Conservation (phyloP, 805 yeast species). For the Pichia paraexigua region DNA sequence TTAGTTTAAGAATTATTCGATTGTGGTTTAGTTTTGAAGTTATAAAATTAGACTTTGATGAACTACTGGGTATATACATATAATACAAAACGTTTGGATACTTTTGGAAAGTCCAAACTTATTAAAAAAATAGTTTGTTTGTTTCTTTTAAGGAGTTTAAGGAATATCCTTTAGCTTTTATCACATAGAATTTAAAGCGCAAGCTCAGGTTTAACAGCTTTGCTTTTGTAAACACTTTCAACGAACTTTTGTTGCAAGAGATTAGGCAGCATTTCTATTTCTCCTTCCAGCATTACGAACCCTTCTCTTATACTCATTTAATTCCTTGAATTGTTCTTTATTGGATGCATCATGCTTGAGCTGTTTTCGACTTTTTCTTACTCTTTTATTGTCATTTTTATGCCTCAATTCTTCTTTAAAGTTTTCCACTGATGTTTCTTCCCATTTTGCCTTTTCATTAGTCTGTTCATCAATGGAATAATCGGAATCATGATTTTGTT, state of each 20-base stretch:
- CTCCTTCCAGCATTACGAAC: not conserved
- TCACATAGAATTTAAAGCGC: not conserved
- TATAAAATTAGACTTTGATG: too few relatives aligned
- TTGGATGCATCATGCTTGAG: not conserved
- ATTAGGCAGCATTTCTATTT: not conserved
- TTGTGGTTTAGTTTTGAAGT: too few relatives aligned
- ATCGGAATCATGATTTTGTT: not conserved
- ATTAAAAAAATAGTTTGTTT: too few relatives aligned
- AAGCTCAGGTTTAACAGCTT: too few relatives aligned
- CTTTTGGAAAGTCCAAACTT: too few relatives aligned
- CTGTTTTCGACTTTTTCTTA: not conserved
- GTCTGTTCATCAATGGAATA: not conserved
- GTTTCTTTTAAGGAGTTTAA: too few relatives aligned
- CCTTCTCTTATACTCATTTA: not conserved
- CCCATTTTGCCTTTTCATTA: not conserved
- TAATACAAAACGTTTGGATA: too few relatives aligned
- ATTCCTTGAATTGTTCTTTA: not conserved
- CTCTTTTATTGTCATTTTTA: not conserved
- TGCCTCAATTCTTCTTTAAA: not conserved
- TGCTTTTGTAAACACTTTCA: too few relatives aligned
- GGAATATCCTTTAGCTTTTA: too few relatives aligned
- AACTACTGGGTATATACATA: too few relatives aligned
- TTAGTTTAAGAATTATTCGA: too few relatives aligned
- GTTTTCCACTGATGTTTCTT: not conserved
- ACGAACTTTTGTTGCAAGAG: too few relatives aligned